These are phyloP conservation scores for Hypomyces rosellus DNA, from an alignment of 2,329 filamentous ascomycete species.

Conservation along the genomic window DNA sequence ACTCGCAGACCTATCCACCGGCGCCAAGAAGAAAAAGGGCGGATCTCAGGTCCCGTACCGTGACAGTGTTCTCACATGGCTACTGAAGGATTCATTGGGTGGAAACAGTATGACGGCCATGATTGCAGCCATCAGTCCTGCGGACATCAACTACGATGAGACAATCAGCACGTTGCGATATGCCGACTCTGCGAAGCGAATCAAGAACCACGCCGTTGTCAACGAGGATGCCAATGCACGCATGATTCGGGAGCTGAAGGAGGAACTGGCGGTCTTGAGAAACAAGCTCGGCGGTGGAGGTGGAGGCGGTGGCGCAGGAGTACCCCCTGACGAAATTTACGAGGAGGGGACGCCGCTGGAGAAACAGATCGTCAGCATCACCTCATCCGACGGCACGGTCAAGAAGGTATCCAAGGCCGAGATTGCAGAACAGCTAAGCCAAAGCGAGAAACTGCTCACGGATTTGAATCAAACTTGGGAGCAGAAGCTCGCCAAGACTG, in stretches of 20 bases:
- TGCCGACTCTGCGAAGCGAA: conserved; percentile 94
- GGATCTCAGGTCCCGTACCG: conserved; percentile 82
- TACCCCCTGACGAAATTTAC: conserved; percentile 73
- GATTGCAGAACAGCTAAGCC: conserved; percentile 91
- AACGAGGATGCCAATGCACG: conserved; percentile 98
- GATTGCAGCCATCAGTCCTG: conserved; percentile 97
- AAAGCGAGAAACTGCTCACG: conserved; percentile 91
- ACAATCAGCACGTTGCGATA: conserved; percentile 93
- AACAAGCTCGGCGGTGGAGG: conserved; percentile 69
- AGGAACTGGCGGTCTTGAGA: conserved; percentile 79
- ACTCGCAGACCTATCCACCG: conserved; percentile 80
- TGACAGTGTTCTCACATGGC: conserved; percentile 93
- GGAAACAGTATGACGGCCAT: conserved; percentile 99
- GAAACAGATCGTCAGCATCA: conserved; percentile 94
- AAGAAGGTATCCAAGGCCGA: conserved; percentile 98
- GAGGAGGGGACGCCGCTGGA: conserved; percentile 87
- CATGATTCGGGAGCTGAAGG: conserved; percentile 97
- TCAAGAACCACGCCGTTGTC: conserved; percentile 99
- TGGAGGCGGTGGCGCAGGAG: conserved; percentile 41
- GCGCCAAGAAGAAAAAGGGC: conserved; percentile 72
- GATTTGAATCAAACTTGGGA: conserved; percentile 99
- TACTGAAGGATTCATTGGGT: conserved; percentile 92
- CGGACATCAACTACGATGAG: conserved; percentile 98
- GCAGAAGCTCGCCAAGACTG: conserved; percentile 88
- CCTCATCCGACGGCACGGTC: conserved; percentile 71